A percentile compares a stretch with the other conserved stretches of the same genome.
These are phyloP conservation scores for Mycena polygramma DNA, from an alignment of 768 basidiomycete genomes.

Conservation along the genomic window DNA sequence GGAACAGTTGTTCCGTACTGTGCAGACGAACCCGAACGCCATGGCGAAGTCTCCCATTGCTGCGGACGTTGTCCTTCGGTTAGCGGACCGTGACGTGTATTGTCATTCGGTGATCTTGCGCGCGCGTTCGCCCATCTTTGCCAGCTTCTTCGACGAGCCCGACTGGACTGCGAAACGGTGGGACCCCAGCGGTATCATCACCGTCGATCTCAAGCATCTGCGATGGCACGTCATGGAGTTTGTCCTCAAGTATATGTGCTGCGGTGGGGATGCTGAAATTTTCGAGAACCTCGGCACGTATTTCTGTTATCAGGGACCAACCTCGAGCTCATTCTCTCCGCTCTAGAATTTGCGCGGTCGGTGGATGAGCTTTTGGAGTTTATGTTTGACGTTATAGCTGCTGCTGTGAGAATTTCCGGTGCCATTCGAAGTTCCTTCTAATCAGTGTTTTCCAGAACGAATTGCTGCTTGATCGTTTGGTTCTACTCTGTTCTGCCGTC, in stretches of 20 bases:
- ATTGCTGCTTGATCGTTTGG: slow-evolving; percentile 86
- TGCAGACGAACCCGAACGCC: slow-evolving; percentile 41
- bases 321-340: slow-evolving; percentile 17
- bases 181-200: slow-evolving; percentile 63
- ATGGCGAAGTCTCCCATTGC: slow-evolving; percentile 46
- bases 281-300: slow-evolving; percentile 78
- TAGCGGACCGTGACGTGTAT: slow-evolving; percentile 75
- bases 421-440: slow-evolving; percentile 5
- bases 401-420: slow-evolving; percentile 67
- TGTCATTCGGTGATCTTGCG: slow-evolving; percentile 85
- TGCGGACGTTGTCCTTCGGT: slow-evolving; percentile 79
- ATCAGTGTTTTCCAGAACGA: slow-evolving; percentile 67
- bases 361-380: slow-evolving; percentile 87
- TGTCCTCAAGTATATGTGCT: slow-evolving; percentile 83
- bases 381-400: slow-evolving; percentile 87
- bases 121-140: slow-evolving; percentile 86
- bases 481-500: slow-evolving; percentile 84
- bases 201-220: slow-evolving; percentile 80
- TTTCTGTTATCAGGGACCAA: not conserved
- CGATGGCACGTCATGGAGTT: slow-evolving; percentile 80
- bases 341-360: slow-evolving; percentile 69
- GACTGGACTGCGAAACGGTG: slow-evolving; percentile 84
- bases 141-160: slow-evolving; percentile 83
- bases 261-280: slow-evolving; percentile 74
- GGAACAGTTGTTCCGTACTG: slow-evolving; percentile 58